Evolutionary conservation across 495 filamentous ascomycete genomes (phyloP).

Genomic region (Delitschia confertaspora): DNA sequence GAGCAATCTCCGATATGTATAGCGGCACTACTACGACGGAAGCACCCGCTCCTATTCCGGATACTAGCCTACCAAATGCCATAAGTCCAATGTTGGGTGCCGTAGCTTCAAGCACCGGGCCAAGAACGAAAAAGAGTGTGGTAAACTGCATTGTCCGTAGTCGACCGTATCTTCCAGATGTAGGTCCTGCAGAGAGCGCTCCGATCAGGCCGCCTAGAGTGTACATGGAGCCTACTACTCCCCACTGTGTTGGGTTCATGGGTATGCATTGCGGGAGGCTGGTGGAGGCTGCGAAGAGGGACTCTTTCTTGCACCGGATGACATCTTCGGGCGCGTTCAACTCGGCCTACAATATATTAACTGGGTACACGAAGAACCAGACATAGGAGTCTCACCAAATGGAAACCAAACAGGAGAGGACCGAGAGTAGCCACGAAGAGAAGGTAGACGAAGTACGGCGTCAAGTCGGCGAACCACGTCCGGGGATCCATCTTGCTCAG

Average conservation of each 20-base stretch:
- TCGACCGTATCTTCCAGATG: constrained; percentile 65
- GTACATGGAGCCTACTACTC: constrained; percentile 78
- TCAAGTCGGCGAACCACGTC: constrained; percentile 32
- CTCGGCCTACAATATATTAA: constrained; percentile 58
- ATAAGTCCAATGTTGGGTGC: constrained; percentile 59
- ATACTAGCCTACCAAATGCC: constrained; percentile 63
- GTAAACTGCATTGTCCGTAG: constrained; percentile 61
- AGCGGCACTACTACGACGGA: constrained; percentile 91
- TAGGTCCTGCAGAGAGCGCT: constrained; percentile 65
- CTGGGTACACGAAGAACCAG: neutral
- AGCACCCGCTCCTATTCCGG: constrained; percentile 76
- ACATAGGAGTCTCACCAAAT: constrained; percentile 74
- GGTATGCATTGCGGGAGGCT: constrained; percentile 66
- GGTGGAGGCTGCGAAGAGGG: constrained; percentile 36
- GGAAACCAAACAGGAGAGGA: constrained; percentile 88
- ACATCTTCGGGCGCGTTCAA: constrained; percentile 89
- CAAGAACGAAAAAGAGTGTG: constrained; percentile 65
- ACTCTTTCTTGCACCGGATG: constrained; percentile 66
- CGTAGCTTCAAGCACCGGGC: constrained; percentile 64
- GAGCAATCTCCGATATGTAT: constrained; percentile 85
- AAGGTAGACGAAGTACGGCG: constrained; percentile 34
- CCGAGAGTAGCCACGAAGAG: constrained; percentile 46
- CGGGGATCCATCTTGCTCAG: constrained; percentile 33
- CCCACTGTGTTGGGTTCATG: constrained; percentile 69
- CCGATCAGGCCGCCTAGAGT: constrained; percentile 83